These are phyloP conservation scores for Lactarius hatsudake DNA, from an alignment of 768 basidiomycete genomes.

Conservation along the genomic window DNA sequence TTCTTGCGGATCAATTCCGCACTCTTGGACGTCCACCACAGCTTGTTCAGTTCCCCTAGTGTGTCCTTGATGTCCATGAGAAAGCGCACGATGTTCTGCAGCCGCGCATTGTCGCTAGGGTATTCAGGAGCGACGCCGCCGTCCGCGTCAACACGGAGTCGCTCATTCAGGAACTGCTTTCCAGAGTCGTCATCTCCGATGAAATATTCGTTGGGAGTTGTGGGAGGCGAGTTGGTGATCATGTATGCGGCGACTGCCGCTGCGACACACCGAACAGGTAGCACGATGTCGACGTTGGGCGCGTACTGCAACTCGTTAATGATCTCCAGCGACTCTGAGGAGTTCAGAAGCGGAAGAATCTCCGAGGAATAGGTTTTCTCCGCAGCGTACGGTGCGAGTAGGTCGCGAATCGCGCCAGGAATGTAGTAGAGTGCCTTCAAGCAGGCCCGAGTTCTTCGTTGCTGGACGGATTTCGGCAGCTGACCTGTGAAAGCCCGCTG, in stretches of 20 bases:
- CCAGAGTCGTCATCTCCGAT: no score
- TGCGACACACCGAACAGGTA: neutral
- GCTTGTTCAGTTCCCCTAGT: neutral
- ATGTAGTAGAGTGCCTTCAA: no score
- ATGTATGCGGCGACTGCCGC: neutral
- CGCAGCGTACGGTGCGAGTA: no score
- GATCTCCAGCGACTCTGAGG: neutral
- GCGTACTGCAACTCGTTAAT: no score
- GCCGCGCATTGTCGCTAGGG: neutral
- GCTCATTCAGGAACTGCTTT: no score
- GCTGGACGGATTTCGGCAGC: neutral
- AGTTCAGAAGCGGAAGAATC: no score
- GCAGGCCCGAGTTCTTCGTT: no score
- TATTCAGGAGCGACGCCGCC: neutral
- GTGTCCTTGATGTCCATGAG: neutral
- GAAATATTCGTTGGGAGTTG: no score
- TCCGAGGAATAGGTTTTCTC: no score
- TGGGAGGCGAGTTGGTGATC: no score
- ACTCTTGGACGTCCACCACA: neutral
- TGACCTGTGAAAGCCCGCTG: neutral
- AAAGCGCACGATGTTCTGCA: neutral
- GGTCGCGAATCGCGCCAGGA: no score
- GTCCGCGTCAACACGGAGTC: no score
- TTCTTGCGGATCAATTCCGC: neutral
- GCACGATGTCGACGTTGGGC: neutral